Percentiles rank a stretch among this genome's conserved stretches.
phyloP scores from a whole-genome alignment of 768 basidiomycete genomes.

The Erythrobasidium yunnanense region DNA sequence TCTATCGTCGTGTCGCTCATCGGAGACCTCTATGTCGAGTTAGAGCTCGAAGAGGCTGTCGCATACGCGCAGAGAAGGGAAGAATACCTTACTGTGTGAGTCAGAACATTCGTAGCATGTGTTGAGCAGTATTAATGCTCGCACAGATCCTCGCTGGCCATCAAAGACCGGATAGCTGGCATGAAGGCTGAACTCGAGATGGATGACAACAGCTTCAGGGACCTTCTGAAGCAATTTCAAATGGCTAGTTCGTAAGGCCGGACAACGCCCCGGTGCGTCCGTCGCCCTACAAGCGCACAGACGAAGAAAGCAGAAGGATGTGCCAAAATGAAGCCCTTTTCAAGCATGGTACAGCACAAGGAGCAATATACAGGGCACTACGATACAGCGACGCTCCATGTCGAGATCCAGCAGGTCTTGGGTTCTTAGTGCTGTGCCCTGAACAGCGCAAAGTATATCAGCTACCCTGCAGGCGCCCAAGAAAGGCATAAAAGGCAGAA shows the following conservation, averaged over 20 bases:
- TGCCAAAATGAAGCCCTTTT: too few relatives aligned
- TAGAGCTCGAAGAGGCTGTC: slow-evolving; percentile 15
- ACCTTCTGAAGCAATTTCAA: slow-evolving; percentile 1
- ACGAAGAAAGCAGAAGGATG: too few relatives aligned
- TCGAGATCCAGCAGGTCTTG: not conserved
- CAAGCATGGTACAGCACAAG: too few relatives aligned
- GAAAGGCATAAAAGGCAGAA: not conserved
- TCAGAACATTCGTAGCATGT: not conserved
- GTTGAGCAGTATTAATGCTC: too few relatives aligned
- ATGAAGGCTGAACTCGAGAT: slow-evolving; percentile 16
- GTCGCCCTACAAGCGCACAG: too few relatives aligned
- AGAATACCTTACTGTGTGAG: not conserved
- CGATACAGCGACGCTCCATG: too few relatives aligned
- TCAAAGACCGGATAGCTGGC: not conserved
- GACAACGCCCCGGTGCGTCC: too few relatives aligned
- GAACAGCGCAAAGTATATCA: not conserved
- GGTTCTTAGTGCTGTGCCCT: slow-evolving; percentile 15
- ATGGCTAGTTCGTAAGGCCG: too few relatives aligned
- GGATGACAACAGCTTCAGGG: not conserved
- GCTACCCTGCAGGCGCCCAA: too few relatives aligned
- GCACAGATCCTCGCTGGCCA: not conserved
- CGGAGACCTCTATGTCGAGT: slow-evolving; percentile 2
- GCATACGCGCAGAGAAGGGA: slow-evolving; percentile 7
- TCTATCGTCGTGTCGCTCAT: slow-evolving; percentile 13
- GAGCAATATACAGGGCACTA: too few relatives aligned